Percentiles rank a stretch among this genome's conserved stretches.
These are phyloP conservation scores for Mucor irregularis DNA, from an alignment of 371 early-diverging fungal species.

Conservation along the genomic window DNA sequence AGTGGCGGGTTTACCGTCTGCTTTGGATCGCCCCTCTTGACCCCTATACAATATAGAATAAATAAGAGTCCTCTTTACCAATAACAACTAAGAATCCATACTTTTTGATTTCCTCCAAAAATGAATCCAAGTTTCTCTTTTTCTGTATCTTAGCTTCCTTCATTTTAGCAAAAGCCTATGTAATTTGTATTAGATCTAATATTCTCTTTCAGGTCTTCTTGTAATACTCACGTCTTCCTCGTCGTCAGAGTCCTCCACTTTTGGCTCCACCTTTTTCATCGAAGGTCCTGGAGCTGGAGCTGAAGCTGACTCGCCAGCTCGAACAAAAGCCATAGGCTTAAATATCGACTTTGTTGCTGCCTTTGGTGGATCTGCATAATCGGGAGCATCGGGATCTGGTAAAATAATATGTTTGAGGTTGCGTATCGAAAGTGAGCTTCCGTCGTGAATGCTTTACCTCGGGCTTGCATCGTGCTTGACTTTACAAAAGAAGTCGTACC, in stretches of 20 bases:
- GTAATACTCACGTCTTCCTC: slow-evolving; percentile 34
- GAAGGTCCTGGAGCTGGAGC: not conserved
- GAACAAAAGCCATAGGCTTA: slow-evolving; percentile 21
- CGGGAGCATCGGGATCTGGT: slow-evolving; percentile 4
- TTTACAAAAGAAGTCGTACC: slow-evolving; percentile 64
- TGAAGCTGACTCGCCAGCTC: slow-evolving; percentile 28
- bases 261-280: too few species aligned
- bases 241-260: slow-evolving; percentile 21
- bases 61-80: not conserved
- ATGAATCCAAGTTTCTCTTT: slow-evolving; percentile 83
- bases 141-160: slow-evolving; percentile 51
- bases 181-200: not conserved
- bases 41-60: slow-evolving; percentile 4
- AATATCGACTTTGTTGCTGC: not conserved
- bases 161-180: slow-evolving; percentile 22
- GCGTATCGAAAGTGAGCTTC: too few species aligned
- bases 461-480: slow-evolving; percentile 44
- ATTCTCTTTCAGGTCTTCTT: not conserved
- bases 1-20: not conserved
- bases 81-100: slow-evolving; percentile 6
- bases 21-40: slow-evolving; percentile 3
- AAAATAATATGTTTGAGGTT: too few species aligned
- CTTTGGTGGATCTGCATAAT: not conserved
- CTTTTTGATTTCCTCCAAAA: slow-evolving; percentile 84
- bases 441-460: slow-evolving; percentile 4